Conservation (phyloP, 2,329 filamentous ascomycete species). For the Pestalotiopsis sp. region DNA sequence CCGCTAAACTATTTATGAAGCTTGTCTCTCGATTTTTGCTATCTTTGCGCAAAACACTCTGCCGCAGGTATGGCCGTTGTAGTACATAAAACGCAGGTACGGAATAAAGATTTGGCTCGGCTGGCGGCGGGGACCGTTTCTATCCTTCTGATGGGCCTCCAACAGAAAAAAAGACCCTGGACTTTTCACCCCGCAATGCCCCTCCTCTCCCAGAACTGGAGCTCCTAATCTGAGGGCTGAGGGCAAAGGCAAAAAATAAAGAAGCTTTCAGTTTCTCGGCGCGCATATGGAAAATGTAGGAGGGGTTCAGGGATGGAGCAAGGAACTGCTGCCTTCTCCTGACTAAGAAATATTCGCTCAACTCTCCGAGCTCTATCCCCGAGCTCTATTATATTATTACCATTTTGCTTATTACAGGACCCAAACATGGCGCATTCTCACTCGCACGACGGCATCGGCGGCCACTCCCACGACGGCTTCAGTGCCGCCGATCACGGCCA, state of each 20-base stretch:
- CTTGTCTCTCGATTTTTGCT: neutral
- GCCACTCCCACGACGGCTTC: conserved; percentile 52
- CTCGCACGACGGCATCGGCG: conserved; percentile 55
- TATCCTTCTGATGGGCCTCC: neutral
- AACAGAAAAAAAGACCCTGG: neutral
- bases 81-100: neutral
- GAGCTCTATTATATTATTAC: neutral
- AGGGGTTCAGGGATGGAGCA: neutral
- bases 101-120: neutral
- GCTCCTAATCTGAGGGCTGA: neutral
- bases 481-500: conserved; percentile 81
- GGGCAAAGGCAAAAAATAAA: neutral
- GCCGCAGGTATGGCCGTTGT: neutral
- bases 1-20: too few species aligned
- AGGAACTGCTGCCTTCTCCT: neutral
- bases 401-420: neutral
- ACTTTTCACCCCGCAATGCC: conserved; percentile 4
- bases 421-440: conserved; percentile 45
- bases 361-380: too few species aligned
- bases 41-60: neutral
- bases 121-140: neutral
- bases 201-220: neutral
- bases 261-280: neutral
- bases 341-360: neutral
- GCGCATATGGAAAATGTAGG: neutral